Evolutionary conservation across 129 eudicot species (phyloP).

Genomic region (Flaveria linearis): DNA sequence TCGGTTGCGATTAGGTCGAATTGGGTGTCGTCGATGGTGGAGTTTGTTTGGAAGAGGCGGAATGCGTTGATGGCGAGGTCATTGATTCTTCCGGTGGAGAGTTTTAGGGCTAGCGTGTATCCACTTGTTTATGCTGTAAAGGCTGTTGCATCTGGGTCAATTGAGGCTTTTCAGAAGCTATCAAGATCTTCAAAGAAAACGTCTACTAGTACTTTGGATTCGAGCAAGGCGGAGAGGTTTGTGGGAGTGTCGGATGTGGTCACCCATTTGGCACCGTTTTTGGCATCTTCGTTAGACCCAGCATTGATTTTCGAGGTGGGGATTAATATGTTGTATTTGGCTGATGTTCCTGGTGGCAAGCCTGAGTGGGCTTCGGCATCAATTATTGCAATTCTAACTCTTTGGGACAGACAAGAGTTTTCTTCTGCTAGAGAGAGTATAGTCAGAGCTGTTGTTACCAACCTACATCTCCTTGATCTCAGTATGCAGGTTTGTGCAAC

Average conservation of each 20-base stretch:
- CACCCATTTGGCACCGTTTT: conserved; percentile 85
- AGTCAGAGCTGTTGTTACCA: conserved; percentile 91
- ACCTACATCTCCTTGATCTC: conserved; percentile 89
- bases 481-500: conserved; percentile 85
- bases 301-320: conserved; percentile 95
- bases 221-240: conserved; percentile 71
- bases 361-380: conserved; percentile 98
- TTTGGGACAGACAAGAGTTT: conserved; percentile 96
- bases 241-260: conserved; percentile 97
- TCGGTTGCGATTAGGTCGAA: conserved; percentile 91
- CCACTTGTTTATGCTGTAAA: conserved; percentile 92
- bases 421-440: conserved; percentile 97
- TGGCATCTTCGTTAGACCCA: conserved; percentile 87
- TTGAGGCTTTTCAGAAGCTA: conserved; percentile 73
- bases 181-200: conserved; percentile 62
- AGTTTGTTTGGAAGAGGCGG: conserved; percentile 78
- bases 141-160: conserved; percentile 90
- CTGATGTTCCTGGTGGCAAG: conserved; percentile 99
- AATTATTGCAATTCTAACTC: conserved; percentile 84
- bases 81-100: conserved; percentile 78
- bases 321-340: conserved; percentile 92
- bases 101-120: conserved; percentile 74
- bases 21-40: conserved; percentile 93
- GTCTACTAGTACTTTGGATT: conserved; percentile 38
- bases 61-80: conserved; percentile 79